These are phyloP conservation scores for Wickerhamomyces xylosicus DNA, from an alignment of 805 yeast genomes.

Conservation along the genomic window DNA sequence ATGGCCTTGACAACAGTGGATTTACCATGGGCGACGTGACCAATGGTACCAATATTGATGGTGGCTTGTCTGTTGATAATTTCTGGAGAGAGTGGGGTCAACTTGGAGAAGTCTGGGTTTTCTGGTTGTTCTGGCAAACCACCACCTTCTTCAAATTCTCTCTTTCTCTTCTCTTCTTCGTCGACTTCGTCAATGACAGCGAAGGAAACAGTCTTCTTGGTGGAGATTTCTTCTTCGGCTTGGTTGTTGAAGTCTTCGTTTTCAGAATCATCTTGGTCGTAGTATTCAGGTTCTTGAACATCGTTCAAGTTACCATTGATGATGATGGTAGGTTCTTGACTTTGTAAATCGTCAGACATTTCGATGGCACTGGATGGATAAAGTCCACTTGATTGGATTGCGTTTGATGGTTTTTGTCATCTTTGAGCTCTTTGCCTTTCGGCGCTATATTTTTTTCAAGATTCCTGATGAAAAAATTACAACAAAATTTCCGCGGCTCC, in stretches of 20 bases:
- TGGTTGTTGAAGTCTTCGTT: slow-evolving; percentile 25
- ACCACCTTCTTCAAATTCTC: slow-evolving; percentile 96
- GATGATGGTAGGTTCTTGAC: slow-evolving; percentile 76
- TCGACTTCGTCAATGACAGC: slow-evolving; percentile 60
- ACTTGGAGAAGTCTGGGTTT: slow-evolving; percentile 67
- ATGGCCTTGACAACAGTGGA: slow-evolving; percentile 91
- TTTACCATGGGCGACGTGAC: slow-evolving; percentile 94
- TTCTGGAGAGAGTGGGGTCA: slow-evolving; percentile 89
- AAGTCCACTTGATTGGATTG: background rate
- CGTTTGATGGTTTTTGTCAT: slow-evolving; percentile 6
- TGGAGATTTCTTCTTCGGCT: slow-evolving; percentile 25
- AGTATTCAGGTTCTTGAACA: slow-evolving; percentile 17
- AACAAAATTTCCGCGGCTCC: background rate
- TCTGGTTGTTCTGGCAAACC: slow-evolving; percentile 96
- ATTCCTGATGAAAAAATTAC: background rate
- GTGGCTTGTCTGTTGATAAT: slow-evolving; percentile 99
- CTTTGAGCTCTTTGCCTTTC: background rate
- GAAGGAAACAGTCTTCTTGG: slow-evolving; percentile 73
- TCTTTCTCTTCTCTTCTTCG: slow-evolving; percentile 66
- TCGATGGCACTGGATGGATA: background rate
- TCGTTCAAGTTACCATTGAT: slow-evolving; percentile 51
- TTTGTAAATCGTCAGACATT: slow-evolving; percentile 77
- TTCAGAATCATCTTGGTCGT: slow-evolving; percentile 30
- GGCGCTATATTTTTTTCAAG: background rate
- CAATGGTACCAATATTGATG: slow-evolving; percentile 94